phyloP scores from a whole-genome alignment of 2,329 filamentous ascomycete genomes.

The Cladosporium colombiae region DNA sequence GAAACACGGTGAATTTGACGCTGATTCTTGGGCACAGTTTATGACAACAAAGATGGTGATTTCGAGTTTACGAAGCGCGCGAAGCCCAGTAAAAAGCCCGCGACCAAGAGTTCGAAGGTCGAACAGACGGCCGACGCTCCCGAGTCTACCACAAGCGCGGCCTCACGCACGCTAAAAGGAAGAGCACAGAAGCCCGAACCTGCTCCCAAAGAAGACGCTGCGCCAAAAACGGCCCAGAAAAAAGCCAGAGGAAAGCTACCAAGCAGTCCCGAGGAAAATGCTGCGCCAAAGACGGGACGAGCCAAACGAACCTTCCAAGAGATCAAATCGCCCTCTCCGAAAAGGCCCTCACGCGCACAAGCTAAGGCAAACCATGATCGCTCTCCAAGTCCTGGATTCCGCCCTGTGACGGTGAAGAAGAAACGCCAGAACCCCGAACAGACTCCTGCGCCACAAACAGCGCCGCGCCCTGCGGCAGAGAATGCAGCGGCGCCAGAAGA shows the following conservation, averaged over 20 bases:
- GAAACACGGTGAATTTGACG: slow-evolving; percentile 27
- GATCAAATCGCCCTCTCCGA: slow-evolving; percentile 26
- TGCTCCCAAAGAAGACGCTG: slow-evolving; percentile 24
- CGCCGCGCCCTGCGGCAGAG: slow-evolving; percentile 15
- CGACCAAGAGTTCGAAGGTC: slow-evolving; percentile 23
- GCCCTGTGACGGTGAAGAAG: slow-evolving; percentile 42
- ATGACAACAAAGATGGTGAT: slow-evolving; percentile 50
- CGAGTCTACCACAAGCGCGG: slow-evolving; percentile 26
- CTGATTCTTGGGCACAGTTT: slow-evolving; percentile 25
- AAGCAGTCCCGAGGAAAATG: slow-evolving; percentile 37
- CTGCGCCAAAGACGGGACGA: slow-evolving; percentile 36
- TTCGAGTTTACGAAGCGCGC: slow-evolving; percentile 49
- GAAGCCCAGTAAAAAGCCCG: slow-evolving; percentile 37
- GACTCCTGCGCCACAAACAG: slow-evolving; percentile 18
- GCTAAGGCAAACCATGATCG: slow-evolving; percentile 32
- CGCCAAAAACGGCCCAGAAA: slow-evolving; percentile 33
- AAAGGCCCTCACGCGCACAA: slow-evolving; percentile 30
- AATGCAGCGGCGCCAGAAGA: slow-evolving; percentile 24
- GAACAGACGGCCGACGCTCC: slow-evolving; percentile 21
- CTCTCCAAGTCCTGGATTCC: slow-evolving; percentile 34
- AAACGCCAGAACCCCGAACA: slow-evolving; percentile 38
- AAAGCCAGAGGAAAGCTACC: slow-evolving; percentile 38
- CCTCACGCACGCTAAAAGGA: slow-evolving; percentile 14
- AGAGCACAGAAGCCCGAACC: slow-evolving; percentile 21
- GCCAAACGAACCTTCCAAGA: slow-evolving; percentile 32